phyloP scores from a whole-genome alignment of 139 green algal species.

The Pseudopediastrum boryanum region DNA sequence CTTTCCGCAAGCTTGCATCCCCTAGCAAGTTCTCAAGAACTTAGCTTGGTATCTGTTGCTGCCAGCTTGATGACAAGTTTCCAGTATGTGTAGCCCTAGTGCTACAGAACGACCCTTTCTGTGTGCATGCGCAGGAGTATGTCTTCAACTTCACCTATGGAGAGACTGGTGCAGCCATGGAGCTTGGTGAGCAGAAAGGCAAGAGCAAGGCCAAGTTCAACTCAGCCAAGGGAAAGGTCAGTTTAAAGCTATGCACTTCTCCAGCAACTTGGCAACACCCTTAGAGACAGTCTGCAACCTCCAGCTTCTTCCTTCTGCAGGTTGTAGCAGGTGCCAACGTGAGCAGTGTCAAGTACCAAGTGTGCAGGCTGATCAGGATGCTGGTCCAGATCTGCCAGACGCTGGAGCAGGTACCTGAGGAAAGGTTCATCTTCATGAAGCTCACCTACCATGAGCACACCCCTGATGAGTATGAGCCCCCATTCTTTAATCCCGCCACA shows the following conservation, averaged over 20 bases:
- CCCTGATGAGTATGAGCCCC: conserved; percentile 83
- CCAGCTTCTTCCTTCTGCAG: conserved; percentile 5
- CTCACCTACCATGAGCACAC: conserved; percentile 77
- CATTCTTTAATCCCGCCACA: conserved; percentile 63
- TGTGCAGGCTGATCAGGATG: conserved; percentile 77
- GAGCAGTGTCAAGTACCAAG: conserved; percentile 61
- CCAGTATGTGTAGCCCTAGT: neutral
- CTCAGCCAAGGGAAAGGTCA: neutral
- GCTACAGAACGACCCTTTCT: neutral
- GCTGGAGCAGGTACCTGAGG: conserved; percentile 70
- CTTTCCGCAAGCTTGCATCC: neutral
- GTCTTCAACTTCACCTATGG: conserved; percentile 78
- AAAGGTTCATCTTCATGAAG: conserved; percentile 86
- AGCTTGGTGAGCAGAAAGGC: conserved; percentile 42
- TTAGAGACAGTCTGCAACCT: too few relatives aligned
- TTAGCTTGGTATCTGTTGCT: too few relatives aligned
- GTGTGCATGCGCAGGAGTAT: conserved; percentile 67
- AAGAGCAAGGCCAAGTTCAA: conserved; percentile 25
- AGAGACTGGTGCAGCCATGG: conserved; percentile 41
- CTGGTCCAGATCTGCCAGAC: conserved; percentile 77
- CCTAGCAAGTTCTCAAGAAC: neutral
- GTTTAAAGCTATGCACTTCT: neutral
- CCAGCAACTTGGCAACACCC: too few relatives aligned
- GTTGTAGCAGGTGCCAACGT: conserved; percentile 16
- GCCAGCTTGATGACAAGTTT: neutral